phyloP scores from a whole-genome alignment of 441 rosid species.

The Pelargonium cotyledonis region DNA sequence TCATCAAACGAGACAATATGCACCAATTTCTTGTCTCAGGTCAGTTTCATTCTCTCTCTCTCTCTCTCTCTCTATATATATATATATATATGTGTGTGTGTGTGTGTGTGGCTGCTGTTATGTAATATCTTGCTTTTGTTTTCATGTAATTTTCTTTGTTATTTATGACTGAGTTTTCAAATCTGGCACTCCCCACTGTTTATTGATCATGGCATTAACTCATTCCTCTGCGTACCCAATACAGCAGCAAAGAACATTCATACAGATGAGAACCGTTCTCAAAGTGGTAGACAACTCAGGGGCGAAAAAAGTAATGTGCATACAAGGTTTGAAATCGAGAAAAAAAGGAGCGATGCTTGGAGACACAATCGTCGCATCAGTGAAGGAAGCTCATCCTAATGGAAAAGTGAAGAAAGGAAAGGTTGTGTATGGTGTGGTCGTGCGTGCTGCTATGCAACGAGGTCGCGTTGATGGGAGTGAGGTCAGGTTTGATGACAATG shows the following conservation, averaged over 20 bases:
- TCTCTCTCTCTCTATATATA: no score
- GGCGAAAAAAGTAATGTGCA: slow-evolving; percentile 87
- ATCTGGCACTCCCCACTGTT: no score
- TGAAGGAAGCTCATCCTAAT: slow-evolving; percentile 84
- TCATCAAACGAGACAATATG: slow-evolving; percentile 29
- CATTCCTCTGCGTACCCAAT: neutral
- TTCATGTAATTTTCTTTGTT: no score
- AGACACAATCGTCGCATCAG: slow-evolving; percentile 77
- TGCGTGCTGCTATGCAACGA: slow-evolving; percentile 82
- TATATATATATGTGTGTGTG: no score
- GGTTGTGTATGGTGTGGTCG: slow-evolving; percentile 74
- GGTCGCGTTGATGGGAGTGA: slow-evolving; percentile 87
- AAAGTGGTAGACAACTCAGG: slow-evolving; percentile 89
- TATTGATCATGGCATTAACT: neutral
- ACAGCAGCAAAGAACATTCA: slow-evolving; percentile 70
- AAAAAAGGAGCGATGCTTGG: slow-evolving; percentile 82
- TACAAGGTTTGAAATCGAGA: slow-evolving; percentile 59
- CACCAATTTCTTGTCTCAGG: slow-evolving; percentile 44
- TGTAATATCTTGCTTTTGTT: neutral
- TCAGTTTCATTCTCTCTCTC: slow-evolving; percentile 15
- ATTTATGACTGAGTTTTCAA: no score
- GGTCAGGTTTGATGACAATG: slow-evolving; percentile 90
- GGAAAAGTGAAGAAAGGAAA: slow-evolving; percentile 96
- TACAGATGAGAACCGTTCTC: slow-evolving; percentile 85
- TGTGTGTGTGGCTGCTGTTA: neutral